These are phyloP conservation scores for Knufia fluminis DNA, from an alignment of 2,329 filamentous ascomycete genomes.

Conservation along the genomic window DNA sequence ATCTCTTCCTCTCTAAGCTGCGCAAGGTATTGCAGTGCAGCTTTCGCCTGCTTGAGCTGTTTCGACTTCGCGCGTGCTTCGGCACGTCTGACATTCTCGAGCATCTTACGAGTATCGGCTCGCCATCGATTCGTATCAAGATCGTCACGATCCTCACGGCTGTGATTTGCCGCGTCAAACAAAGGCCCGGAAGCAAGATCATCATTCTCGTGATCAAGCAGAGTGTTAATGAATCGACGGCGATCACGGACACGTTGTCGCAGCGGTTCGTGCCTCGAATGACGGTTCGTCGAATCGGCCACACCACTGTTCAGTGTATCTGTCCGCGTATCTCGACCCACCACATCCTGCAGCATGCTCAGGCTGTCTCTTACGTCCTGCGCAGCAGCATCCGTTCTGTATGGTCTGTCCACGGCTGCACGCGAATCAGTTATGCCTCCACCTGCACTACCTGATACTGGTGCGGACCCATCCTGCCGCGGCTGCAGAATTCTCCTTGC, in stretches of 20 bases:
- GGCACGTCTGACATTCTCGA: background rate
- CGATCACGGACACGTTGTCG: conserved; percentile 1
- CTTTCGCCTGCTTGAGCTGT: conserved; percentile 7
- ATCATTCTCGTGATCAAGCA: background rate
- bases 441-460: background rate
- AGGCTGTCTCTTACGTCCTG: background rate
- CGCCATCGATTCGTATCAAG: background rate
- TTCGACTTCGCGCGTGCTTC: background rate
- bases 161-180: background rate
- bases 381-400: background rate
- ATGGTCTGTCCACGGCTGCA: background rate
- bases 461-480: background rate
- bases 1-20: background rate
- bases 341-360: background rate
- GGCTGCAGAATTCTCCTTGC: background rate
- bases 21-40: conserved; percentile 4
- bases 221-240: background rate
- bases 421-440: background rate
- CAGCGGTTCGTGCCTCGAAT: background rate
- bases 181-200: background rate
- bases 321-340: background rate
- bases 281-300: background rate
- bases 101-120: background rate
- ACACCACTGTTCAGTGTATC: background rate
- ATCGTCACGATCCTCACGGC: no score